phyloP scores from a whole-genome alignment of 129 eudicot genomes.

The Artemisia argyi region DNA sequence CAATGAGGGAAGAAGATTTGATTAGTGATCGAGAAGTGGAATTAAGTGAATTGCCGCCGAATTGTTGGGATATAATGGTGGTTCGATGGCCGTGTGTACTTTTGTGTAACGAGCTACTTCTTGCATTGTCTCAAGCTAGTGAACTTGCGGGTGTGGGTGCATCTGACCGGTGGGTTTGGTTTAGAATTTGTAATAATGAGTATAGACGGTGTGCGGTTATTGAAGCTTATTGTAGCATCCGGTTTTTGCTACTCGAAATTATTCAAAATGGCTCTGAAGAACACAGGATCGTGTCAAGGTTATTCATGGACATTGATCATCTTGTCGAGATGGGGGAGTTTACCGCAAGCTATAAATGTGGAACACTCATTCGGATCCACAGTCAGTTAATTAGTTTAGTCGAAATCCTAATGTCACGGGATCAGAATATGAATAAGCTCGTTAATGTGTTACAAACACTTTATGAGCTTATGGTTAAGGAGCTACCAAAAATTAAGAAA shows the following conservation, averaged over 20 bases:
- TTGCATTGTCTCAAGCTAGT: conserved; percentile 67
- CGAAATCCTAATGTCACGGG: conserved; percentile 47
- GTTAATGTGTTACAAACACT: conserved; percentile 67
- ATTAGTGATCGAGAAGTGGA: conserved; percentile 74
- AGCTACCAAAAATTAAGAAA: conserved; percentile 58
- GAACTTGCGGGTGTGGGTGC: conserved; percentile 54
- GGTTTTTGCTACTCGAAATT: conserved; percentile 58
- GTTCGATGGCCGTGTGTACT: conserved; percentile 93
- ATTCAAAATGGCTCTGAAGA: conserved; percentile 65
- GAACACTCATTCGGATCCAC: conserved; percentile 53
- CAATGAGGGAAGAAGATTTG: conserved; percentile 87
- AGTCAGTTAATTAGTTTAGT: conserved; percentile 48
- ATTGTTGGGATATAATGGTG: conserved; percentile 86
- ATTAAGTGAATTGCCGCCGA: conserved; percentile 72
- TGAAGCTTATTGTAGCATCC: conserved; percentile 79
- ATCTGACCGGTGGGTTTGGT: conserved; percentile 78
- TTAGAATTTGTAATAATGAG: conserved; percentile 73
- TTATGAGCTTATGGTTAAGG: conserved; percentile 69
- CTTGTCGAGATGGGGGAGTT: conserved; percentile 50
- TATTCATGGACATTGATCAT: conserved; percentile 59
- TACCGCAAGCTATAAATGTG: conserved; percentile 46
- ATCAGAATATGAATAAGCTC: conserved; percentile 43
- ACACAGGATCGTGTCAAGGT: conserved; percentile 51
- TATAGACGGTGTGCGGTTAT: conserved; percentile 87
- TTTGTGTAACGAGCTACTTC: conserved; percentile 78